These are phyloP conservation scores for Coniochaeta ligniaria DNA, from an alignment of 2,329 filamentous ascomycete genomes.

Conservation along the genomic window DNA sequence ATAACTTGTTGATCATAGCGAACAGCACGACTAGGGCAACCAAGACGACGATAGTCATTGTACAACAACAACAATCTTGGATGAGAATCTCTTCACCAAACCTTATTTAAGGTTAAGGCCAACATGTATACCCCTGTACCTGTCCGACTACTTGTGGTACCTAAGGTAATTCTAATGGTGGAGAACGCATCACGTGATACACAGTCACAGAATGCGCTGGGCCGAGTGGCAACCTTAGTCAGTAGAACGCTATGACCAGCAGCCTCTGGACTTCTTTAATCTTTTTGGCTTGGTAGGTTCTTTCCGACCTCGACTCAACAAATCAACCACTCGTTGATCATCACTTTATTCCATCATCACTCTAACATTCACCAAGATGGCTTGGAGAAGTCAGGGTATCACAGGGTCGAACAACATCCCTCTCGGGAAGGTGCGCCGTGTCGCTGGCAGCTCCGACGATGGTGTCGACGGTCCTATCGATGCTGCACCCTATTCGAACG, in stretches of 20 bases:
- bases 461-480: slow-evolving; percentile 11
- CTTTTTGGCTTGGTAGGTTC: neutral
- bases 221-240: neutral
- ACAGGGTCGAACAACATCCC: slow-evolving; percentile 99
- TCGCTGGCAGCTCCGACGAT: slow-evolving; percentile 49
- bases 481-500: slow-evolving; percentile 1
- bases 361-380: slow-evolving; percentile 36
- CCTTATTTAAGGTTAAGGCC: too few relatives aligned
- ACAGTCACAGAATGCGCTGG: neutral
- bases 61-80: too few relatives aligned
- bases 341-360: neutral
- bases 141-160: too few relatives aligned
- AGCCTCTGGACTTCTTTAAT: neutral
- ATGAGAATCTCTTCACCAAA: too few relatives aligned
- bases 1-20: too few relatives aligned
- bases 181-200: neutral
- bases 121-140: too few relatives aligned
- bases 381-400: slow-evolving; percentile 72
- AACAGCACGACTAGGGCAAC: too few relatives aligned
- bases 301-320: neutral
- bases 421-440: slow-evolving; percentile 75
- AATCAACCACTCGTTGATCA: neutral
- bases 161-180: too few relatives aligned
- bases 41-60: too few relatives aligned
- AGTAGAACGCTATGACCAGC: neutral